A percentile compares a stretch with the other conserved stretches of the same genome.
phyloP scores from a whole-genome alignment of 768 basidiomycete genomes.

The Termitomyces titanicus region DNA sequence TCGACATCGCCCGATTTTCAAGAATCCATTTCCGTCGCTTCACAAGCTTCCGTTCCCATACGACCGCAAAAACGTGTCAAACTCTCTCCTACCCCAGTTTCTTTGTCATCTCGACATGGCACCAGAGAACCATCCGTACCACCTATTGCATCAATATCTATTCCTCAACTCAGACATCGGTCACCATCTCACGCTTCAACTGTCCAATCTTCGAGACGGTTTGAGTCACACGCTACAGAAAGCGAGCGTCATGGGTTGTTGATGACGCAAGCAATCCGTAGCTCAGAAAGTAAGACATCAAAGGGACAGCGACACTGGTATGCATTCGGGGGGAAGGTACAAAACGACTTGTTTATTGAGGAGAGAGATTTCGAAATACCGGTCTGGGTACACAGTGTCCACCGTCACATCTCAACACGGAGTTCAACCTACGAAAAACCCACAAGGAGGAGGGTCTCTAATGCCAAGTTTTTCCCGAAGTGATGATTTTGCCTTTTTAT shows the following conservation, averaged over 20 bases:
- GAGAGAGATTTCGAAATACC: constrained; percentile 56
- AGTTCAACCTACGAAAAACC: not conserved
- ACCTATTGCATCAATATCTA: constrained; percentile 23
- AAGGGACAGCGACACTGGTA: constrained; percentile 50
- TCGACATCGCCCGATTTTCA: constrained; percentile 5
- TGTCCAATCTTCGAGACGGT: constrained; percentile 9
- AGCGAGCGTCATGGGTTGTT: constrained; percentile 20
- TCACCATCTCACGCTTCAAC: constrained; percentile 15
- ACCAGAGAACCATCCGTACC: constrained; percentile 22
- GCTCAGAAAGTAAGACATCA: constrained; percentile 38
- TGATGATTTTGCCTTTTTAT: not conserved
- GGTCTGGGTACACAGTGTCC: constrained; percentile 37
- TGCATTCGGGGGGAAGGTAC: constrained; percentile 62
- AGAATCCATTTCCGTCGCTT: not conserved
- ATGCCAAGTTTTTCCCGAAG: not conserved
- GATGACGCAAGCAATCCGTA: constrained; percentile 50
- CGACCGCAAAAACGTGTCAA: constrained; percentile 16
- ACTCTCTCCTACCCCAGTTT: constrained; percentile 4
- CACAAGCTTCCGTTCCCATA: not conserved
- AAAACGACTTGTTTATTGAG: constrained; percentile 38
- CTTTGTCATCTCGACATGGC: constrained; percentile 3
- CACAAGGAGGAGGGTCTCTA: constrained; percentile 1
- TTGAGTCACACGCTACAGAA: constrained; percentile 16
- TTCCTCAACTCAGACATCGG: constrained; percentile 8
- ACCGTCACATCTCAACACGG: not conserved